Conservation (phyloP, 202 grass and related monocot genomes). For the Elaeis oleifera region DNA sequence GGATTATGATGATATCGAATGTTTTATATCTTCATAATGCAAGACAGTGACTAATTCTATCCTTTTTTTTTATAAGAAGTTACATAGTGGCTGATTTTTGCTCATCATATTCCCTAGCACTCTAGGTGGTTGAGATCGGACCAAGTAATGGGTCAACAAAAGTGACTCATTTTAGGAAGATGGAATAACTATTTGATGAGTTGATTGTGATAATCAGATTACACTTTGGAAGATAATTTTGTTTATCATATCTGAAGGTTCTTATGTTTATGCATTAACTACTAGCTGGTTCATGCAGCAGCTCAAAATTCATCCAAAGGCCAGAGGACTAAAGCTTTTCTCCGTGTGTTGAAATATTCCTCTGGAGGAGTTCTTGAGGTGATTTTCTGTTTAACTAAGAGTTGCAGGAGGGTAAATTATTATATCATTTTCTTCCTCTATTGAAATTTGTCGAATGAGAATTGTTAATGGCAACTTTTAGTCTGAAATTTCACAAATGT, state of each 20-base stretch:
- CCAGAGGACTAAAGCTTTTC: slow-evolving; percentile 71
- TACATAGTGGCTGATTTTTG: too few species aligned
- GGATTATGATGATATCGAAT: too few species aligned
- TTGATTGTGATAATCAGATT: neutral
- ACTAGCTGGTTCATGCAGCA: slow-evolving; percentile 46
- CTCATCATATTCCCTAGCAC: too few species aligned
- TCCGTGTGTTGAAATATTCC: slow-evolving; percentile 94
- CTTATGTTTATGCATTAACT: slow-evolving; percentile 23
- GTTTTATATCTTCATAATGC: too few species aligned
- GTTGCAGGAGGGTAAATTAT: neutral
- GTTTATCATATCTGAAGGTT: slow-evolving; percentile 1
- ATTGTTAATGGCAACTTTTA: too few species aligned
- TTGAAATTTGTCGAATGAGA: neutral
- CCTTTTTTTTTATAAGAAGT: too few species aligned
- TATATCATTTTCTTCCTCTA: neutral
- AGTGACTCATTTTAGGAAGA: too few species aligned
- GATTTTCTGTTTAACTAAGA: neutral
- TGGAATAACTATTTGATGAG: too few species aligned
- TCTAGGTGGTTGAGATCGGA: too few species aligned
- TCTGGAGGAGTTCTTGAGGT: slow-evolving; percentile 97
- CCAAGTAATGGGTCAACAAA: too few species aligned
- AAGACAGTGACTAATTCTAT: too few species aligned
- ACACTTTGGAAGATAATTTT: neutral
- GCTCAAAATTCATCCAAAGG: slow-evolving; percentile 77
- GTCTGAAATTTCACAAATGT: too few species aligned